phyloP scores from a whole-genome alignment of 805 yeast species.

The Starmera amethionina region DNA sequence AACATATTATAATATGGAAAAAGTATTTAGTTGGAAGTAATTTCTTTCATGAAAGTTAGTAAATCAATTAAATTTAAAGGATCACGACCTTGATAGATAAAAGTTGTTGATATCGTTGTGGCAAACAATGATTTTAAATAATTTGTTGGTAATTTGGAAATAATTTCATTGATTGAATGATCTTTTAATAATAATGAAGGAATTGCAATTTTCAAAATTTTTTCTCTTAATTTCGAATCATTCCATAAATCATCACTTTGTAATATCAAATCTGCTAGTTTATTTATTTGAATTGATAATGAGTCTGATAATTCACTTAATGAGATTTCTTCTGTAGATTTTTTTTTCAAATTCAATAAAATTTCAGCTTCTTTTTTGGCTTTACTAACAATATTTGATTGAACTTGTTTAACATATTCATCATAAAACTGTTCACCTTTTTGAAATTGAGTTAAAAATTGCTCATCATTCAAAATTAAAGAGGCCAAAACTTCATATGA shows the following conservation, averaged over 20 bases:
- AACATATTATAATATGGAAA: background rate
- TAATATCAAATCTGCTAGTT: slow-evolving; percentile 77
- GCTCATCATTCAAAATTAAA: slow-evolving; percentile 77
- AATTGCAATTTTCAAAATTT: slow-evolving; percentile 64
- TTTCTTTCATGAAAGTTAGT: slow-evolving; percentile 16
- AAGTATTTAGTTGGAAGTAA: background rate
- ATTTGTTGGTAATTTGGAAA: slow-evolving; percentile 75
- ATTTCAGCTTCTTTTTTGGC: slow-evolving; percentile 82
- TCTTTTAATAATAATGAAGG: slow-evolving; percentile 62
- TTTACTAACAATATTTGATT: slow-evolving; percentile 60
- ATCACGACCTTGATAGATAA: slow-evolving; percentile 18
- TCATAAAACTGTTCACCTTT: slow-evolving; percentile 69
- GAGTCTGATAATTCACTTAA: slow-evolving; percentile 69
- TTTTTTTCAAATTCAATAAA: slow-evolving; percentile 66
- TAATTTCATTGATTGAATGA: slow-evolving; percentile 59
- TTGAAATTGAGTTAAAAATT: slow-evolving; percentile 66
- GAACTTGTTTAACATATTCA: slow-evolving; percentile 79
- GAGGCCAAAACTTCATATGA: slow-evolving; percentile 94
- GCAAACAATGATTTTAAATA: slow-evolving; percentile 77
- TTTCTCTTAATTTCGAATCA: slow-evolving; percentile 67
- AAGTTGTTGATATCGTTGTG: slow-evolving; percentile 17
- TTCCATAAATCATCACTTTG: slow-evolving; percentile 79
- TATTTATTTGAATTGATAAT: slow-evolving; percentile 73
- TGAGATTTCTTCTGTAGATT: slow-evolving; percentile 51
- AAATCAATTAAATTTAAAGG: slow-evolving; percentile 19